A percentile compares a stretch with the other conserved stretches of the same genome.
These are phyloP conservation scores for Penicillium capsulatum DNA, from an alignment of 2,329 filamentous ascomycete species.

Conservation along the genomic window DNA sequence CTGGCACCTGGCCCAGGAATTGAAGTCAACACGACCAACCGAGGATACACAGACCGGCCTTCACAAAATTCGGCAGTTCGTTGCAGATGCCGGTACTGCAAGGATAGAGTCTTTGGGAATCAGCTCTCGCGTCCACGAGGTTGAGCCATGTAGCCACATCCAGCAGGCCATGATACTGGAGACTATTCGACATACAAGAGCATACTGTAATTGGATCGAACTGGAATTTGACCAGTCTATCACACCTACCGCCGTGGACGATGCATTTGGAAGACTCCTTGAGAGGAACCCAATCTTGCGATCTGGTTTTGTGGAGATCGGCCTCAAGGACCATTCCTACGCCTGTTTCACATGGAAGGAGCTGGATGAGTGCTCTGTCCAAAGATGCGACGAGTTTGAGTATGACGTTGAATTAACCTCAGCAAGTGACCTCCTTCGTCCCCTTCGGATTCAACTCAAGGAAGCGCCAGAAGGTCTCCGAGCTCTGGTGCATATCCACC, in stretches of 20 bases:
- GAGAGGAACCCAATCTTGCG: constrained; percentile 63
- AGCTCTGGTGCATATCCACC: constrained; percentile 62
- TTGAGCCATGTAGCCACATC: constrained; percentile 64
- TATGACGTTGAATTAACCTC: constrained; percentile 38
- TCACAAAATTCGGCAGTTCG: constrained; percentile 17
- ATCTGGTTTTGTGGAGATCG: constrained; percentile 63
- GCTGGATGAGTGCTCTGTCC: constrained; percentile 46
- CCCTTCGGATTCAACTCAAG: constrained; percentile 59
- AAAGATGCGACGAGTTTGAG: constrained; percentile 37
- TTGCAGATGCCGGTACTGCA: constrained; percentile 32
- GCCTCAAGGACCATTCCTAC: constrained; percentile 47
- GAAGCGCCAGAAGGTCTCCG: constrained; percentile 18
- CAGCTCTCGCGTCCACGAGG: constrained; percentile 28
- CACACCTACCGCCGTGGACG: constrained; percentile 40
- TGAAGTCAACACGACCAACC: constrained; percentile 14
- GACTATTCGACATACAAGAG: constrained; percentile 54
- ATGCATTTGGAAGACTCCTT: constrained; percentile 51
- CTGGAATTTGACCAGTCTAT: constrained; percentile 51
- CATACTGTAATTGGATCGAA: constrained; percentile 77
- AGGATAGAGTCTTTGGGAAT: constrained; percentile 40
- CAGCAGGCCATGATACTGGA: constrained; percentile 79
- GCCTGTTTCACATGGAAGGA: constrained; percentile 61
- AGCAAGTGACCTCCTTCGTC: constrained; percentile 49
- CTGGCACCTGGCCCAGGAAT: constrained; percentile 27
- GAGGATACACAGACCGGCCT: constrained; percentile 15